These are phyloP conservation scores for Verruconis gallopava DNA, from an alignment of 2,329 filamentous ascomycete species.

Conservation along the genomic window DNA sequence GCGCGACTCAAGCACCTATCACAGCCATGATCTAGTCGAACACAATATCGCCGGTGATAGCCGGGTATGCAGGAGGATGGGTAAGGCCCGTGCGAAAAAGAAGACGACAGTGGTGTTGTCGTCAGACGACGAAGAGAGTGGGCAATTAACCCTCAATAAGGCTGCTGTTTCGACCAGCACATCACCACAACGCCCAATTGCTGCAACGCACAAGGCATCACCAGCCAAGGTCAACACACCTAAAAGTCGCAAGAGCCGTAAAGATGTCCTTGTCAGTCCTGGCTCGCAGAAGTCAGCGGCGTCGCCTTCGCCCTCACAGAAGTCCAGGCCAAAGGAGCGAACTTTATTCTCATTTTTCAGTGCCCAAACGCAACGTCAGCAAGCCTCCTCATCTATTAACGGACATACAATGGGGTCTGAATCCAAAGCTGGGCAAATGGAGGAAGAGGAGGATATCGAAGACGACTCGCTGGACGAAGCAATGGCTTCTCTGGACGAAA, in stretches of 20 bases:
- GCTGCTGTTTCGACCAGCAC: background rate
- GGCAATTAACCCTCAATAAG: background rate
- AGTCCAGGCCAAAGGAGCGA: slow-evolving; percentile 1
- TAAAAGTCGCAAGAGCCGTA: background rate
- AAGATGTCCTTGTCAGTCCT: background rate
- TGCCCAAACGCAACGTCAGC: slow-evolving; percentile 28
- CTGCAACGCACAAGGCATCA: background rate
- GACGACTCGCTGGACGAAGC: slow-evolving; percentile 21
- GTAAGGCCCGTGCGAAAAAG: no score
- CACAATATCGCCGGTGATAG: background rate
- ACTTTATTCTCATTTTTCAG: slow-evolving; percentile 33
- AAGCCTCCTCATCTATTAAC: slow-evolving; percentile 20
- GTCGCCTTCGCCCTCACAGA: slow-evolving; percentile 1
- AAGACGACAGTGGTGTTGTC: background rate
- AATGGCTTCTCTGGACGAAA: slow-evolving; percentile 1
- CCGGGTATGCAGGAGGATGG: background rate
- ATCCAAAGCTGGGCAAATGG: slow-evolving; percentile 13
- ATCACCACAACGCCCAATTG: background rate
- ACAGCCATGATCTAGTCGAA: no score
- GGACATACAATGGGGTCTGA: slow-evolving; percentile 28
- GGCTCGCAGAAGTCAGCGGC: background rate
- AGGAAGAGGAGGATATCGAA: slow-evolving; percentile 22
- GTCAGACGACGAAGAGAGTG: background rate
- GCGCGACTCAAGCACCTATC: no score
- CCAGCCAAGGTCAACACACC: background rate